These are phyloP conservation scores for Hymenochaete sp. DNA, from an alignment of 1,284 basidiomycete genomes.

Conservation along the genomic window DNA sequence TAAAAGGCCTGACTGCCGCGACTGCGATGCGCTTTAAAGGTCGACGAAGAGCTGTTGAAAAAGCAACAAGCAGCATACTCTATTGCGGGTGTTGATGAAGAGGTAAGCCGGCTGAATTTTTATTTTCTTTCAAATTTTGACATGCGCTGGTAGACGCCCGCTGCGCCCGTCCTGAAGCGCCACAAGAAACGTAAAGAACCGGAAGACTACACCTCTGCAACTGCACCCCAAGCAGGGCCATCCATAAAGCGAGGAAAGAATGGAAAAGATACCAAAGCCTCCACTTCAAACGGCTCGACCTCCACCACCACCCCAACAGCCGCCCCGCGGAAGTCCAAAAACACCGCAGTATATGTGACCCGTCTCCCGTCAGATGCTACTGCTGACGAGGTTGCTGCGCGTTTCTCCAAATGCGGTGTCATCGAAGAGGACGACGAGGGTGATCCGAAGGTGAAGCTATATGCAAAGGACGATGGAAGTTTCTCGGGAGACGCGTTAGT, in stretches of 20 bases:
- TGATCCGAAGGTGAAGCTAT: constrained; percentile 87
- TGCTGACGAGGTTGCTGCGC: constrained; percentile 63
- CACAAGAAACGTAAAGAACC: constrained; percentile 77
- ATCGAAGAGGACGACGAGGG: constrained; percentile 88
- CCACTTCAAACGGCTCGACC: constrained; percentile 28
- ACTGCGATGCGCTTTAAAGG: too few relatives aligned
- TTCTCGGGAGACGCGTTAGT: constrained; percentile 96
- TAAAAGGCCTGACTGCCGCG: too few relatives aligned
- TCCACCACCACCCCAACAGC: constrained; percentile 27
- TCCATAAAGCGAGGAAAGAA: constrained; percentile 59
- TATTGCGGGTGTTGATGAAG: constrained; percentile 83
- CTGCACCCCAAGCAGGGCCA: constrained; percentile 36
- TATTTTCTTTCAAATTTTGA: too few relatives aligned
- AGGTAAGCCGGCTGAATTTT: constrained; percentile 56
- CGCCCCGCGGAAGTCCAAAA: constrained; percentile 61
- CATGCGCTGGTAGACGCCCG: constrained; percentile 51
- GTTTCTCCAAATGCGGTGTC: constrained; percentile 87
- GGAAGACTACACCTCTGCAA: constrained; percentile 64
- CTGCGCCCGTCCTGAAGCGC: constrained; percentile 72
- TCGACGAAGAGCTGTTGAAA: constrained; percentile 75
- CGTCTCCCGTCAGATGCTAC: constrained; percentile 77
- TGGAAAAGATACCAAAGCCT: constrained; percentile 32
- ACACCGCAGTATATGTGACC: constrained; percentile 90
- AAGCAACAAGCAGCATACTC: constrained; percentile 92
- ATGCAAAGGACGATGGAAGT: constrained; percentile 79